Percentiles rank a stretch among this genome's conserved stretches.
These are phyloP conservation scores for Xylaria sp. DNA, from an alignment of 2,329 filamentous ascomycete genomes.

Conservation along the genomic window DNA sequence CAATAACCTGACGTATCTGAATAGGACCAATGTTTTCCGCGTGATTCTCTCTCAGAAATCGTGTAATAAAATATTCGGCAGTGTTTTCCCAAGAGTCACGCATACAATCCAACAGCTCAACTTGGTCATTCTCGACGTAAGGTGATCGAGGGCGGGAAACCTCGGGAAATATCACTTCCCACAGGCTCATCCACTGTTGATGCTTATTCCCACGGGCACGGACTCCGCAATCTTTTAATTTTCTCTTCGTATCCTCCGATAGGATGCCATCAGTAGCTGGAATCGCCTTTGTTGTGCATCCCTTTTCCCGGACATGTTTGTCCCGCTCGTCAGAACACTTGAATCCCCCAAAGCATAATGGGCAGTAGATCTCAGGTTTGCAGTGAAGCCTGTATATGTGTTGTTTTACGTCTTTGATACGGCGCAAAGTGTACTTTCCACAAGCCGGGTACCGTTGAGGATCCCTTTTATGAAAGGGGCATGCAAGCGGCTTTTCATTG, in stretches of 20 bases:
- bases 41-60: not conserved
- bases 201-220: conserved; percentile 9
- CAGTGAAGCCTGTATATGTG: conserved; percentile 20
- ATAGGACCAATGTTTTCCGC: not conserved
- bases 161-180: conserved; percentile 10
- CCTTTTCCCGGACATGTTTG: not conserved
- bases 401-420: conserved; percentile 21
- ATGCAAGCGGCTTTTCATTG: not conserved
- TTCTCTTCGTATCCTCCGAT: conserved; percentile 5
- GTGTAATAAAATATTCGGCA: conserved; percentile 6
- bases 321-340: conserved; percentile 4
- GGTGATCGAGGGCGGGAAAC: conserved; percentile 4
- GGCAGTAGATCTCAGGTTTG: conserved; percentile 16
- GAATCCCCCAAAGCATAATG: conserved; percentile 3
- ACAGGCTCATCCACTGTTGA: conserved; percentile 15
- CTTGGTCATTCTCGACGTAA: not conserved
- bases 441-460: conserved; percentile 1
- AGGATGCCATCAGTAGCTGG: conserved; percentile 5
- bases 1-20: not conserved
- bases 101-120: not conserved
- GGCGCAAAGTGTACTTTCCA: conserved; percentile 1
- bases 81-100: conserved; percentile 10
- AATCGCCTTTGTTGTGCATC: not conserved
- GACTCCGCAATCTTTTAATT: not conserved
- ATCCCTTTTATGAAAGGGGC: conserved; percentile 17